Evolutionary conservation across 805 yeast species (phyloP).

Genomic region (Candida lessepsii): DNA sequence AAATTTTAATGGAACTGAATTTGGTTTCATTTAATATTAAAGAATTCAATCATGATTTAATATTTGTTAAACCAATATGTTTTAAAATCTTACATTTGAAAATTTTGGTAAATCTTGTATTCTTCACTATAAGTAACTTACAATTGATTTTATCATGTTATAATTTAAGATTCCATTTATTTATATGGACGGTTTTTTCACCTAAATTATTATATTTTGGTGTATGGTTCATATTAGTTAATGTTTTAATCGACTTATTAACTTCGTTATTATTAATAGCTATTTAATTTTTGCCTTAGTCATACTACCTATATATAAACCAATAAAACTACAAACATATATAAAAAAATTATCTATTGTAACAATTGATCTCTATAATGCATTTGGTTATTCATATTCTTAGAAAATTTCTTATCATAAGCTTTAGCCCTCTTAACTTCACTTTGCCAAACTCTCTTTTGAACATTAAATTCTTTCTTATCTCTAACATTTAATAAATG

Average conservation of each 20-base stretch:
- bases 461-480: conserved; percentile 37
- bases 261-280: conserved; percentile 33
- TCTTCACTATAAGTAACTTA: conserved; percentile 59
- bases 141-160: conserved; percentile 68
- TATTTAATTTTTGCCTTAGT: no score
- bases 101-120: conserved; percentile 41
- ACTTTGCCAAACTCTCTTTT: conserved; percentile 62
- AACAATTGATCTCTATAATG: conserved; percentile 52
- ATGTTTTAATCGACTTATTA: conserved; percentile 38
- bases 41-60: conserved; percentile 14
- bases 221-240: conserved; percentile 65
- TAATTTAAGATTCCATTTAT: conserved; percentile 76
- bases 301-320: conserved; percentile 1
- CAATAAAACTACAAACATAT: not conserved
- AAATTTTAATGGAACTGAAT: conserved; percentile 36
- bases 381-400: conserved; percentile 75
- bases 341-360: conserved; percentile 26
- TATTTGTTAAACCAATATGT: conserved; percentile 10
- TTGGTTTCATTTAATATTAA: conserved; percentile 16
- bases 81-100: conserved; percentile 31
- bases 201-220: conserved; percentile 83
- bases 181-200: conserved; percentile 97
- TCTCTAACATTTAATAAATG: conserved; percentile 44
- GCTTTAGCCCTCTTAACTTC: conserved; percentile 49
- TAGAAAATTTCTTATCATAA: conserved; percentile 59